Percentiles rank a stretch among this genome's conserved stretches.
Evolutionary conservation across 768 basidiomycete species (phyloP).

Genomic region (Russula sp.): DNA sequence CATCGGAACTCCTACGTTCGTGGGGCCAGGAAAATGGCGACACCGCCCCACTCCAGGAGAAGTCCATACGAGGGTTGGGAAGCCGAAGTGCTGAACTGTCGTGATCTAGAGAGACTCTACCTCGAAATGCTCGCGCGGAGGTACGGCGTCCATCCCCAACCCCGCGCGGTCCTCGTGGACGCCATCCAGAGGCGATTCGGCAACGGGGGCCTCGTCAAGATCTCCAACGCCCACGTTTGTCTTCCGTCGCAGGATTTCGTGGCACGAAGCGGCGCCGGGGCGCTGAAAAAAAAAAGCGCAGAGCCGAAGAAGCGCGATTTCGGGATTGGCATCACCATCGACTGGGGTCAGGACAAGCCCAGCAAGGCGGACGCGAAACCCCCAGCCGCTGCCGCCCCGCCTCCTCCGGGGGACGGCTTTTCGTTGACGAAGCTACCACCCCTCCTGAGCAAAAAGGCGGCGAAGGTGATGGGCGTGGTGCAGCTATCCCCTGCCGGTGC

Average conservation of each 20-base stretch:
- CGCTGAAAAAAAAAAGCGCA: constrained; percentile 21
- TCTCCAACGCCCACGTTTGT: constrained; percentile 47
- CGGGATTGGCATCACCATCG: constrained; percentile 33
- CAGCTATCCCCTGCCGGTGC: constrained; percentile 10
- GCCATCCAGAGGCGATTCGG: constrained; percentile 49
- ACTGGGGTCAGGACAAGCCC: constrained; percentile 35
- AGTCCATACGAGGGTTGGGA: constrained; percentile 37
- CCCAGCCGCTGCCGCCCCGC: constrained; percentile 26
- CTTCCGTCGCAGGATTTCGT: constrained; percentile 43
- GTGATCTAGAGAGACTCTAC: constrained; percentile 52
- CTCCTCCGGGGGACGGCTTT: constrained; percentile 24
- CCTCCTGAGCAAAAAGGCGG: constrained; percentile 33
- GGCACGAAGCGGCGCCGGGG: constrained; percentile 24
- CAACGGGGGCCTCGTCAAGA: constrained; percentile 37
- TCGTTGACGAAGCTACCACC: constrained; percentile 19
- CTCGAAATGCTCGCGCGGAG: constrained; percentile 49
- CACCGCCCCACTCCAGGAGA: background rate
- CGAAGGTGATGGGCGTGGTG: constrained; percentile 34
- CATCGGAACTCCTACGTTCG: background rate
- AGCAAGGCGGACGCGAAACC: constrained; percentile 26
- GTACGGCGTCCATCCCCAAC: constrained; percentile 48
- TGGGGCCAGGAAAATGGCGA: background rate
- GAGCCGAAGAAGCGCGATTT: constrained; percentile 26
- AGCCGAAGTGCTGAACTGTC: constrained; percentile 35
- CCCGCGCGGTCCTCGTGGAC: constrained; percentile 44